These are phyloP conservation scores for Alternaria consortialis DNA, from an alignment of 2,329 filamentous ascomycete genomes.

Conservation along the genomic window DNA sequence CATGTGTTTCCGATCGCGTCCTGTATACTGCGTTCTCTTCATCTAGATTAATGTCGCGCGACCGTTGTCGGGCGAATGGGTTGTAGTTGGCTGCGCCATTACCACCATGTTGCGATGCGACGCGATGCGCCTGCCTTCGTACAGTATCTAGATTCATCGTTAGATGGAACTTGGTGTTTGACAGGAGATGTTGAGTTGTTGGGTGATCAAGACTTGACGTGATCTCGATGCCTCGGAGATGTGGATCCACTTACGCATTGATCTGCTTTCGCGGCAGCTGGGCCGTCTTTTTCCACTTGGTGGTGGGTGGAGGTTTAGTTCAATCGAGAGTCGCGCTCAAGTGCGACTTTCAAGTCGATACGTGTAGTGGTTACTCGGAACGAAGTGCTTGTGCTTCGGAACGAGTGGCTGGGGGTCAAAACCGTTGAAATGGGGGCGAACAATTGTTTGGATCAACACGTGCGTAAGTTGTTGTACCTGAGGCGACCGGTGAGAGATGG, in stretches of 20 bases:
- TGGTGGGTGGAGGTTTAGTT: not conserved
- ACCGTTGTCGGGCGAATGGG: constrained; percentile 44
- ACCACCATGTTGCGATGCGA: constrained; percentile 39
- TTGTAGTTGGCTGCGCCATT: constrained; percentile 44
- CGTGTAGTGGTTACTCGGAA: not conserved
- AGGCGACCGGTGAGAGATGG: constrained; percentile 7
- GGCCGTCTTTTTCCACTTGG: constrained; percentile 22
- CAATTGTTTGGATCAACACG: constrained; percentile 22
- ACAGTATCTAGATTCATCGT: constrained; percentile 43
- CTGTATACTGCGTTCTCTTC: constrained; percentile 38
- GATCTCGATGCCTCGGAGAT: constrained; percentile 15
- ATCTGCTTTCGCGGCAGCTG: constrained; percentile 25
- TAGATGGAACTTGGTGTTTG: constrained; percentile 18
- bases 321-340: constrained; percentile 11
- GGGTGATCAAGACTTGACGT: not conserved
- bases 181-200: not conserved
- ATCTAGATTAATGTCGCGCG: constrained; percentile 37
- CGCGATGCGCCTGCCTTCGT: constrained; percentile 48
- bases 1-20: constrained; percentile 36
- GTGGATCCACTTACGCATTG: constrained; percentile 39
- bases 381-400: constrained; percentile 14
- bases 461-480: constrained; percentile 17
- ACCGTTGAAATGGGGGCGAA: constrained; percentile 14
- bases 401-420: constrained; percentile 19
- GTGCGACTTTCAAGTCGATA: constrained; percentile 5